Conservation (phyloP, 371 early-diverging fungal species). For the Mortierella sp. region DNA sequence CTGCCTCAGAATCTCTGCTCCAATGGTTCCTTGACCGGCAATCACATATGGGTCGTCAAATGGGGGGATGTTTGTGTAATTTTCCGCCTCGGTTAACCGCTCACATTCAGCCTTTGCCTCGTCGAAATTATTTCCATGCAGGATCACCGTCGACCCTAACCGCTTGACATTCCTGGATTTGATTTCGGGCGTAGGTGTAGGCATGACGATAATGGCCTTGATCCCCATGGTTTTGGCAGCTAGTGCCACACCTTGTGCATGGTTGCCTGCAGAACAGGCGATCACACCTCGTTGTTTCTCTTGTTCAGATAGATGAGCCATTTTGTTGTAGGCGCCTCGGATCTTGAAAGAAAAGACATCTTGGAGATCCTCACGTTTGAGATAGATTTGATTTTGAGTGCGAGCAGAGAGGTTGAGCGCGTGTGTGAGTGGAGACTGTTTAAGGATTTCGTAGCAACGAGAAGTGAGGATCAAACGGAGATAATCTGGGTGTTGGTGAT, state of each 20-base stretch:
- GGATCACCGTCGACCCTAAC: conserved; percentile 91
- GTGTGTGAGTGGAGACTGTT: conserved; percentile 89
- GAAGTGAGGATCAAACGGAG: conserved; percentile 91
- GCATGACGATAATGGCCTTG: conserved; percentile 97
- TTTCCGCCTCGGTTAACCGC: conserved; percentile 75
- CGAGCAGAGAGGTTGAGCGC: conserved; percentile 86
- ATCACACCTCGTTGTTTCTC: conserved; percentile 91
- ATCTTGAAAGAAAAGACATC: conserved; percentile 97
- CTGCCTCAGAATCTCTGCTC: conserved; percentile 93
- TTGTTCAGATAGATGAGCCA: conserved; percentile 81
- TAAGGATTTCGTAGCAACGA: conserved; percentile 90
- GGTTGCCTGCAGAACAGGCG: conserved; percentile 96
- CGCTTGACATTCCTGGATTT: conserved; percentile 92
- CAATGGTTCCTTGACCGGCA: conserved; percentile 98
- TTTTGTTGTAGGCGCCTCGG: conserved; percentile 95
- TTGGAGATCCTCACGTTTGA: conserved; percentile 97
- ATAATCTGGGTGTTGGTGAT: conserved; percentile 79
- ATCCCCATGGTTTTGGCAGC: conserved; percentile 93
- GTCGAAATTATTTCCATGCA: conserved; percentile 93
- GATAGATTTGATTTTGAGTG: conserved; percentile 71
- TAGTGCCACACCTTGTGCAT: conserved; percentile 97
- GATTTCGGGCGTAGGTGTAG: conserved; percentile 75
- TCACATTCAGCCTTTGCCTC: conserved; percentile 90
- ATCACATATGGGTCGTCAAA: conserved; percentile 98
- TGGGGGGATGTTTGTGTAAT: conserved; percentile 92